Evolutionary conservation across 257 asterid genomes (phyloP).

Genomic region (Solanum acaule): DNA sequence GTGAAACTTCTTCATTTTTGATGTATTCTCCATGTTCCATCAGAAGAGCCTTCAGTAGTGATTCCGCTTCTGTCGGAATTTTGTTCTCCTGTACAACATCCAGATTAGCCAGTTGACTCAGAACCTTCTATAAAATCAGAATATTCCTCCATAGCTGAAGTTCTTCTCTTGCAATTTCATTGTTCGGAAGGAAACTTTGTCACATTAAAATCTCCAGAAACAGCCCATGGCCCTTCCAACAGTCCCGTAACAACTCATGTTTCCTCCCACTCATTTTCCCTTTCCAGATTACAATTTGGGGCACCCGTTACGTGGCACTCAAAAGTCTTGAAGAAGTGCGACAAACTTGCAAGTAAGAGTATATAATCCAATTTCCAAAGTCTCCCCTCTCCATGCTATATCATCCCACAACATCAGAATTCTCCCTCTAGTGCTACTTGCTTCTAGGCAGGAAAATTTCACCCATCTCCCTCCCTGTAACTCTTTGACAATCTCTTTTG

Average conservation of each 20-base stretch:
- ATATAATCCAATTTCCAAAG: background rate
- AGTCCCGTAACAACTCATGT: background rate
- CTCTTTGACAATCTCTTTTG: background rate
- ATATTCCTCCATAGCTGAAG: background rate
- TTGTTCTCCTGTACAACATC: background rate
- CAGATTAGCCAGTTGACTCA: background rate
- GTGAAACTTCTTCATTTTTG: background rate
- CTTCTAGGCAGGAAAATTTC: background rate
- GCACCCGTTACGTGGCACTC: background rate
- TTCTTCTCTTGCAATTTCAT: background rate
- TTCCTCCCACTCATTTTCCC: background rate
- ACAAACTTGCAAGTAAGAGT: background rate
- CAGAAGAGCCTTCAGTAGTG: background rate
- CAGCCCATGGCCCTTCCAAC: background rate
- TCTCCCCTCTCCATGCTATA: background rate
- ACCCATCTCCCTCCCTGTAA: background rate
- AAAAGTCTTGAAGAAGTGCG: background rate
- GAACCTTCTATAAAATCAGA: background rate
- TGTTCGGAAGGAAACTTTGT: background rate
- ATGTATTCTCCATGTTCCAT: background rate
- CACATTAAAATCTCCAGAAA: background rate
- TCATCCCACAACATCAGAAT: background rate
- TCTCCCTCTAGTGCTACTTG: background rate
- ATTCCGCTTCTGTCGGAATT: background rate
- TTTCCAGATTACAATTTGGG: background rate